Evolutionary conservation across 768 basidiomycete species (phyloP).

Genomic region (Kwoniella pini): DNA sequence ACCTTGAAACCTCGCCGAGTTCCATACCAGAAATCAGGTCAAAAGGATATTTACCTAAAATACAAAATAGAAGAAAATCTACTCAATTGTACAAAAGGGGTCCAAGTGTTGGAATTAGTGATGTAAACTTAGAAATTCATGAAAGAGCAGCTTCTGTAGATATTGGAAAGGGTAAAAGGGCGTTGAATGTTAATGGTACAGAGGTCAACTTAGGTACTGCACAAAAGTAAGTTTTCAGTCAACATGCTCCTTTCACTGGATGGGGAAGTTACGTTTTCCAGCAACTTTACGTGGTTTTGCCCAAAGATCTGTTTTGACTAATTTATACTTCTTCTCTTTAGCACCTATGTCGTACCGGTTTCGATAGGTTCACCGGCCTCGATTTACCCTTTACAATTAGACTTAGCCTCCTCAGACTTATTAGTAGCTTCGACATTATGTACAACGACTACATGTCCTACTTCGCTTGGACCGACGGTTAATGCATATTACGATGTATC

Average conservation of each 20-base stretch:
- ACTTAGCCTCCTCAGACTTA: conserved; percentile 44
- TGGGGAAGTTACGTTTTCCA: too few species aligned
- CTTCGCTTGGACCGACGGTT: conserved; percentile 13
- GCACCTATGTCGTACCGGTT: conserved; percentile 40
- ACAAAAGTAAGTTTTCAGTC: conserved; percentile 18
- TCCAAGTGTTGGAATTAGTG: conserved; percentile 11
- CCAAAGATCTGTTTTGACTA: too few species aligned
- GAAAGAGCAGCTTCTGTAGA: neutral
- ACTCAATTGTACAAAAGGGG: neutral
- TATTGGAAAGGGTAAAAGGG: neutral
- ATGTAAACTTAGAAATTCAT: conserved; percentile 11
- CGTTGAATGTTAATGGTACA: conserved; percentile 14
- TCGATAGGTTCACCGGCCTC: conserved; percentile 36
- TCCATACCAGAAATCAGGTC: too few species aligned
- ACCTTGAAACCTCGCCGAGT: neutral
- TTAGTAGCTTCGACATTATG: conserved; percentile 41
- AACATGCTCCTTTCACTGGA: too few species aligned
- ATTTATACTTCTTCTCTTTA: conserved; percentile 1
- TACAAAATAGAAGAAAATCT: neutral
- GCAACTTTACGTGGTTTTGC: too few species aligned
- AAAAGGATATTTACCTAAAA: neutral
- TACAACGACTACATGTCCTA: conserved; percentile 29
- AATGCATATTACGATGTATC: conserved; percentile 37
- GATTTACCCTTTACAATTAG: conserved; percentile 46
- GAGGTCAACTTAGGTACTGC: conserved; percentile 14